These are phyloP conservation scores for Copromyces sp. DNA, from an alignment of 495 filamentous ascomycete species.

Conservation along the genomic window DNA sequence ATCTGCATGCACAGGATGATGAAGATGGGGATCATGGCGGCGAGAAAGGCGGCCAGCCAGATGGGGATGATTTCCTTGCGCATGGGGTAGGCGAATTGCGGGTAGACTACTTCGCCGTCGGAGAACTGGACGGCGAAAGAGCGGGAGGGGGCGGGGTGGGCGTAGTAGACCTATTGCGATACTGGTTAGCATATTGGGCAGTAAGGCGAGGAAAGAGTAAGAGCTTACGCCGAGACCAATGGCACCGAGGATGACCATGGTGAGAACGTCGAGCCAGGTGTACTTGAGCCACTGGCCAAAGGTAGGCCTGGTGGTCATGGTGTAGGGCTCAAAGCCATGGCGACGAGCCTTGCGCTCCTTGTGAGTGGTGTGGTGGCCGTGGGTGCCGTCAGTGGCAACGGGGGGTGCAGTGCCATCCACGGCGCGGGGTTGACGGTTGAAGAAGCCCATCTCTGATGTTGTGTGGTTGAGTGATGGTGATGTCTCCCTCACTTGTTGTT, in stretches of 20 bases:
- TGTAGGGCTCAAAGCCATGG: slow-evolving; percentile 14
- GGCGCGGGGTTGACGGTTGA: slow-evolving; percentile 3
- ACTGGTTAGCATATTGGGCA: not conserved
- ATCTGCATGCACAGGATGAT: slow-evolving; percentile 50
- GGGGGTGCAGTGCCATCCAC: not conserved
- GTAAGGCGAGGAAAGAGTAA: not conserved
- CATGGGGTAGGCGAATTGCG: slow-evolving; percentile 50
- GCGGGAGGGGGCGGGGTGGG: slow-evolving; percentile 43
- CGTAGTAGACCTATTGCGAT: slow-evolving; percentile 39
- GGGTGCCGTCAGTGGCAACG: not conserved
- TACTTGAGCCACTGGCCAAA: slow-evolving; percentile 48
- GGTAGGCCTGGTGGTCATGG: slow-evolving; percentile 31
- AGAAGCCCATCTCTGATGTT: slow-evolving; percentile 4
- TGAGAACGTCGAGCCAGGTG: slow-evolving; percentile 48
- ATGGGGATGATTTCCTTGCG: slow-evolving; percentile 56
- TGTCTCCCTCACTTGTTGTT: not conserved
- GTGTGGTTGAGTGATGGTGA: not conserved
- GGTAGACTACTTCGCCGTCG: slow-evolving; percentile 50
- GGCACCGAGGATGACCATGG: slow-evolving; percentile 46
- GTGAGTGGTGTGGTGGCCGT: slow-evolving; percentile 5
- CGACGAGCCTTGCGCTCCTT: slow-evolving; percentile 2
- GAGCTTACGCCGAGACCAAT: slow-evolving; percentile 46
- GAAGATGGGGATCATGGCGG: slow-evolving; percentile 43
- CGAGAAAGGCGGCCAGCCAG: slow-evolving; percentile 45
- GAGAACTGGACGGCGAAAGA: slow-evolving; percentile 49